Conservation (phyloP, 371 early-diverging fungal genomes). For the Mucor lusitanicus region DNA sequence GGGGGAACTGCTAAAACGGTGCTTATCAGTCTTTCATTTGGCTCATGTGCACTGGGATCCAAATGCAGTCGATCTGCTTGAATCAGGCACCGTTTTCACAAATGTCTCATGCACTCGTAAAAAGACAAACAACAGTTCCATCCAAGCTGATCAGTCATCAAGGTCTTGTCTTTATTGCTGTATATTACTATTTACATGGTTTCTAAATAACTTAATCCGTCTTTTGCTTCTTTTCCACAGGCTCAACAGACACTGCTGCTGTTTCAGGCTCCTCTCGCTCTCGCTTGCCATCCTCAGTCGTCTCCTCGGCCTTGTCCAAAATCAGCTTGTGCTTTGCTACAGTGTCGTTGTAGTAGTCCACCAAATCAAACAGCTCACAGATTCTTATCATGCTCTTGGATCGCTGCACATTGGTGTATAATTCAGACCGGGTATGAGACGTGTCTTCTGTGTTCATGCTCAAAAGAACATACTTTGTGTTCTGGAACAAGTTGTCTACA, state of each 20-base stretch:
- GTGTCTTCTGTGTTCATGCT: constrained; percentile 74
- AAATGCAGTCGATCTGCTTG: no score
- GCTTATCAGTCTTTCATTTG: neutral
- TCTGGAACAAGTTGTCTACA: constrained; percentile 73
- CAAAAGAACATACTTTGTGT: constrained; percentile 88
- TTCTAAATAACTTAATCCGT: constrained; percentile 3
- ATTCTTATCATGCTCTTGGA: constrained; percentile 58
- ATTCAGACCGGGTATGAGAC: constrained; percentile 47
- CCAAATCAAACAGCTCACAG: constrained; percentile 43
- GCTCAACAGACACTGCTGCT: neutral
- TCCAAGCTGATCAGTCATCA: neutral
- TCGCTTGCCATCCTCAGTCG: neutral
- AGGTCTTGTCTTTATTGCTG: neutral
- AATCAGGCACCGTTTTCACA: no score
- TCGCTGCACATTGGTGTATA: constrained; percentile 48
- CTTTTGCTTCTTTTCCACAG: constrained; percentile 17
- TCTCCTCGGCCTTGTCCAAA: constrained; percentile 7
- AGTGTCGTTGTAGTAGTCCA: constrained; percentile 37
- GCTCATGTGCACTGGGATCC: neutral
- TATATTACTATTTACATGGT: neutral
- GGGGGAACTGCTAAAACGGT: neutral
- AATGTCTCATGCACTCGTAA: no score
- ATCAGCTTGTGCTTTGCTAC: constrained; percentile 30
- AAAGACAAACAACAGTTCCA: neutral
- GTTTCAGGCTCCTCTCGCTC: constrained; percentile 14